phyloP scores from a whole-genome alignment of 2,329 filamentous ascomycete genomes.

The Phyllosticta capitalensis region DNA sequence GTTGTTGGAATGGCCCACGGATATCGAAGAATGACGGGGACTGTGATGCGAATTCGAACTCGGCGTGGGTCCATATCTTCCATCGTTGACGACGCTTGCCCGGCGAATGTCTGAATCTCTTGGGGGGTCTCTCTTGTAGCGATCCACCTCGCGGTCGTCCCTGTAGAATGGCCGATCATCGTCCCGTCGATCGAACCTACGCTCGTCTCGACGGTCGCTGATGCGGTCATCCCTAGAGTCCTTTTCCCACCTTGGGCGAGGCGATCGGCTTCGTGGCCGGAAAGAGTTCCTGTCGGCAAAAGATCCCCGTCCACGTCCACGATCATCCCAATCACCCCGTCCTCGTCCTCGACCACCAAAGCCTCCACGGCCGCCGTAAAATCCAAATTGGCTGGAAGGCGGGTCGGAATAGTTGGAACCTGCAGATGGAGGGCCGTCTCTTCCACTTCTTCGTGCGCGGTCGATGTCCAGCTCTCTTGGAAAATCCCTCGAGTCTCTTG shows the following conservation, averaged over 20 bases:
- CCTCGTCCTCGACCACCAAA: slow-evolving; percentile 37
- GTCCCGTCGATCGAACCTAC: slow-evolving; percentile 36
- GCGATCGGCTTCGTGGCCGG: slow-evolving; percentile 53
- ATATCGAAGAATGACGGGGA: slow-evolving; percentile 6
- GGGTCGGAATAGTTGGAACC: slow-evolving; percentile 63
- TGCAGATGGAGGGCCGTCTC: slow-evolving; percentile 64
- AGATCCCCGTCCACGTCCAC: slow-evolving; percentile 41
- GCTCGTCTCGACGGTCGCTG: slow-evolving; percentile 31
- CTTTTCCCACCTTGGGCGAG: slow-evolving; percentile 49
- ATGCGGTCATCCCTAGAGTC: slow-evolving; percentile 32
- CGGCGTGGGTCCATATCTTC: background rate
- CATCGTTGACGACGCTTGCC: slow-evolving; percentile 10
- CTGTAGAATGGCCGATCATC: slow-evolving; percentile 29
- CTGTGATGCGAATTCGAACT: slow-evolving; percentile 5
- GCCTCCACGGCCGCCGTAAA: slow-evolving; percentile 39
- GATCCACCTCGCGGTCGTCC: slow-evolving; percentile 30
- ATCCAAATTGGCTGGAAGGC: slow-evolving; percentile 38
- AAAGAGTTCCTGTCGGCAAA: slow-evolving; percentile 47
- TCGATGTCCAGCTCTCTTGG: slow-evolving; percentile 56
- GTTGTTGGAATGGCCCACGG: background rate
- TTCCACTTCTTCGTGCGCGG: slow-evolving; percentile 56
- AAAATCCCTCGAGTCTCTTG: slow-evolving; percentile 52
- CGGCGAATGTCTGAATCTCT: slow-evolving; percentile 13
- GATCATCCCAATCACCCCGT: slow-evolving; percentile 41
- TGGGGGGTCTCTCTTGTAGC: slow-evolving; percentile 26